phyloP scores from a whole-genome alignment of 768 basidiomycete species.

The Rhodotorula graminis region DNA sequence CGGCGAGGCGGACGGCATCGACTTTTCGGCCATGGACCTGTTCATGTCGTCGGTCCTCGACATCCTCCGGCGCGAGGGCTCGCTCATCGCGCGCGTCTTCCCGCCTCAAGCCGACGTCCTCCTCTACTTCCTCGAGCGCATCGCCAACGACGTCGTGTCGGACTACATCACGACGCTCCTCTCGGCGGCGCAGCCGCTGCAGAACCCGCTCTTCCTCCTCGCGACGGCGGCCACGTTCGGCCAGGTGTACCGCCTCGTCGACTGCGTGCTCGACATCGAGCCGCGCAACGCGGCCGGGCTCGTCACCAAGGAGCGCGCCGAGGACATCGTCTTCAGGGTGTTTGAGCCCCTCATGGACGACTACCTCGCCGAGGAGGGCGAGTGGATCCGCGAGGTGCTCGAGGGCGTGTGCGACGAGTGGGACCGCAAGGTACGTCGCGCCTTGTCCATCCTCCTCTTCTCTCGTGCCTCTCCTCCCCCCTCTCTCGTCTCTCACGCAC shows the following conservation, averaged over 20 bases:
- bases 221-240: constrained; percentile 85
- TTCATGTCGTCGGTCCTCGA: constrained; percentile 70
- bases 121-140: constrained; percentile 71
- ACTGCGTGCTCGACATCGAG: constrained; percentile 62
- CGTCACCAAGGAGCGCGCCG: constrained; percentile 57
- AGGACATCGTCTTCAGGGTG: constrained; percentile 86
- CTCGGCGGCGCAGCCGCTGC: constrained; percentile 68
- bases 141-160: constrained; percentile 74
- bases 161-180: constrained; percentile 80
- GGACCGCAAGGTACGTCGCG: constrained; percentile 61
- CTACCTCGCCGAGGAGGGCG: constrained; percentile 89
- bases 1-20: constrained; percentile 53
- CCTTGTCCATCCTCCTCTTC: constrained; percentile 28
- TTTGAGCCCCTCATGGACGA: constrained; percentile 97
- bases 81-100: constrained; percentile 77
- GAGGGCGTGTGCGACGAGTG: constrained; percentile 71
- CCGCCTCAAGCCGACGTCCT: constrained; percentile 73
- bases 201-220: constrained; percentile 66
- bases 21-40: constrained; percentile 88
- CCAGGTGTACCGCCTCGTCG: constrained; percentile 81
- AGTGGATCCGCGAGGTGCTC: constrained; percentile 67
- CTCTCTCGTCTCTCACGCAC: not conserved
- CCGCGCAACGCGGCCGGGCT: constrained; percentile 44
- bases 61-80: constrained; percentile 68
- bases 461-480: too few relatives aligned